Base-by-base conservation (phyloP, 2,329 filamentous ascomycete genomes). In the Curvularia lunata region DNA sequence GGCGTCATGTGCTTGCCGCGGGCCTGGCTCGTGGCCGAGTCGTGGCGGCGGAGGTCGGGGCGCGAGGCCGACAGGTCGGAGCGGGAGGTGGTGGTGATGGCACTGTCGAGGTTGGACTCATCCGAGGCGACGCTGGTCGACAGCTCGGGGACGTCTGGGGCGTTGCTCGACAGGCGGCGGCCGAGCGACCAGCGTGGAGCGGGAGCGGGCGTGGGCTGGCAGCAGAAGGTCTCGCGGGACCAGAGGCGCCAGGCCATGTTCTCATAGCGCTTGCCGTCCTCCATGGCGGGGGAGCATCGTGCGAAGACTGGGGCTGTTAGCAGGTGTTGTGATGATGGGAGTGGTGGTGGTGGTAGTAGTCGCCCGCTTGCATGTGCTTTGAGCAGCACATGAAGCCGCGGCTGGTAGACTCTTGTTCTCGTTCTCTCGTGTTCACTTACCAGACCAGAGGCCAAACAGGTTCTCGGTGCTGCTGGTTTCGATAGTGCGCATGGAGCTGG, bases 401-500 rank as follows among this genome's bases (percentile, higher is more conserved):
- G 42, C 7, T 45, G 18, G 25, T 16, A 28, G 42, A 18, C 2
- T 46, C 25, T 16, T n/a, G 3, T 5, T 37, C 16, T 32, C 10
- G 10, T 42, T 48, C 19, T 21, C 16, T 23, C 25, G 27, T 30
- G 53, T 49, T 57, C 45, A 84, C 91, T 85, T 80, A 96, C 92
- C 91, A 77, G 92, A 94, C 92, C 93, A 97, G 86, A 98, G 96
- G 82, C 91, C 93, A 80, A 95, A 96, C 50, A 98, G 86, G 75
- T 93, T 96, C 80, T 96, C 91, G 27, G 91, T 89, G 77, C 96
- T 96, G 67, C 89, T 86, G 1, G 94, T 97, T 80, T 98, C 93
- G 72, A 98, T 92, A 77, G 96, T 92, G 83, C 95, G 91, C 77
- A 99, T 93, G 68, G 94, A 90, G 75, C 89, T 91, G 64, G 91